Evolutionary conservation across 352 stramenopile genomes (phyloP).

Genomic region (Phytophthora kernoviae): DNA sequence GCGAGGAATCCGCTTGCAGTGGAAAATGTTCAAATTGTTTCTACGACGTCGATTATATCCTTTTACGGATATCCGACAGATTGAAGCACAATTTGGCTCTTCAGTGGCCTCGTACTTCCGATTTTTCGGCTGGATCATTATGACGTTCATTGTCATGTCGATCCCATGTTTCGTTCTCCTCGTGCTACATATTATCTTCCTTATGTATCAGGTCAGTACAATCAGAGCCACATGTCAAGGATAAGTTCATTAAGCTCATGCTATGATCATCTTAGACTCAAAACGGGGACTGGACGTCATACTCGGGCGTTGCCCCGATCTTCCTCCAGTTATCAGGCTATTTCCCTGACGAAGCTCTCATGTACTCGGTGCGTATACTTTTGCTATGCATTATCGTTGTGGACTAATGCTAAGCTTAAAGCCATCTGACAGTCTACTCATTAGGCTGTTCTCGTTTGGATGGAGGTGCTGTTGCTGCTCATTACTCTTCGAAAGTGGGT

Average conservation of each 20-base stretch:
- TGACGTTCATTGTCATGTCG: constrained; percentile 66
- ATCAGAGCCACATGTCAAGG: background rate
- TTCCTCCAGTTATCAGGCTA: constrained; percentile 74
- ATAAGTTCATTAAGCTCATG: background rate
- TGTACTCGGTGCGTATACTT: constrained; percentile 51
- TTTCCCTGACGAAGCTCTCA: constrained; percentile 46
- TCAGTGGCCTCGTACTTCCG: constrained; percentile 83
- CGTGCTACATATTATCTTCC: constrained; percentile 51
- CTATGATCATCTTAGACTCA: background rate
- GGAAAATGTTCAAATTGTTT: constrained; percentile 38
- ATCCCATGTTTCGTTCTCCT: constrained; percentile 58
- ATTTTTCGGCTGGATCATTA: constrained; percentile 82
- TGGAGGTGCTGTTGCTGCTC: constrained; percentile 56
- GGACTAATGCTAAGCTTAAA: background rate
- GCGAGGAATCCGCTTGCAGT: constrained; percentile 32
- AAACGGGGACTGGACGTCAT: constrained; percentile 40
- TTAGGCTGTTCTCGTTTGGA: constrained; percentile 51
- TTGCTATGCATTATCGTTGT: background rate
- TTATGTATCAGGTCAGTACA: constrained; percentile 20
- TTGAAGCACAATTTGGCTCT: constrained; percentile 81
- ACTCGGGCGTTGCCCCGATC: constrained; percentile 50
- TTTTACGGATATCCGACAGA: constrained; percentile 72
- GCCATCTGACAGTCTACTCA: background rate
- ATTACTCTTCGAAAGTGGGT: constrained; percentile 78
- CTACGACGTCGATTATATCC: constrained; percentile 46